Evolutionary conservation across 192 early-diverging fungal species (phyloP).

Genomic region (Blastocladiella britannica): DNA sequence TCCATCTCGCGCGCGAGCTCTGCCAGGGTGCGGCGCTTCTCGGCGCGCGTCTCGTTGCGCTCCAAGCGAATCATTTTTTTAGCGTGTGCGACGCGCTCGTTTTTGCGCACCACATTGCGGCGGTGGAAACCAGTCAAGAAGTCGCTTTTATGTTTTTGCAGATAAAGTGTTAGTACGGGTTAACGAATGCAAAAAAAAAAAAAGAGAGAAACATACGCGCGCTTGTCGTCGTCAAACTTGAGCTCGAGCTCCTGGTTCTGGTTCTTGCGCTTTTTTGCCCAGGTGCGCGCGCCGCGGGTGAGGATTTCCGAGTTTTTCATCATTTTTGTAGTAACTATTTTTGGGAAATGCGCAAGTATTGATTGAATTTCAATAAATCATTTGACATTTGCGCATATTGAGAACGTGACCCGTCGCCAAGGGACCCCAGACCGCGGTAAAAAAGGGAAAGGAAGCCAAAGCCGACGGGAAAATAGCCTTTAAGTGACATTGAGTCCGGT

Average conservation of each 20-base stretch:
- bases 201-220: neutral
- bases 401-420: too few relatives aligned
- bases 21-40: constrained; percentile 3
- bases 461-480: too few relatives aligned
- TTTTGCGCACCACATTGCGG: constrained; percentile 18
- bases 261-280: neutral
- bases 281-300: neutral
- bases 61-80: constrained; percentile 9
- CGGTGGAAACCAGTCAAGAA: constrained; percentile 28
- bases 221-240: neutral
- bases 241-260: neutral
- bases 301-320: neutral
- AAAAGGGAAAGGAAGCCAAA: too few relatives aligned
- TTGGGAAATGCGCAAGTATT: too few relatives aligned
- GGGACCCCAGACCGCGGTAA: too few relatives aligned
- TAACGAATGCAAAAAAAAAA: too few relatives aligned
- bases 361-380: too few relatives aligned
- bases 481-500: too few relatives aligned
- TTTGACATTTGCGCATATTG: too few relatives aligned
- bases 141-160: constrained; percentile 13
- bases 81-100: constrained; percentile 10
- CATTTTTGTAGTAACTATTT: too few relatives aligned
- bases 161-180: too few relatives aligned
- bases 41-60: constrained; percentile 11
- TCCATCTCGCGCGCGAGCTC: neutral